Conservation (phyloP, 345 rosid genomes). For the Alliaria petiolata region DNA sequence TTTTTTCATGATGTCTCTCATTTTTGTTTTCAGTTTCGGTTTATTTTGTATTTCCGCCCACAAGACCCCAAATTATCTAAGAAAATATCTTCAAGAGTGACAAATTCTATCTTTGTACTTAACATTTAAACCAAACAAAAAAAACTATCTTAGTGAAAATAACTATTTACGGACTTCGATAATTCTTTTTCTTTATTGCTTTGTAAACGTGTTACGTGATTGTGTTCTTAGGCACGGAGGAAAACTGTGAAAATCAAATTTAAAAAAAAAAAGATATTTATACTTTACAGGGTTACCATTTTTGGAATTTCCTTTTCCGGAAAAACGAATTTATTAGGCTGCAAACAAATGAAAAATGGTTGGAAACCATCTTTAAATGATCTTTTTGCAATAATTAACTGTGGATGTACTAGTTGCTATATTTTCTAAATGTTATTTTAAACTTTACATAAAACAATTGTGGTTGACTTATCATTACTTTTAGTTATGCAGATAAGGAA, state of each 20-base stretch:
- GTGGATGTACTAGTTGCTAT: background rate
- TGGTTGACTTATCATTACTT: background rate
- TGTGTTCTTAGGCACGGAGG: background rate
- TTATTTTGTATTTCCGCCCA: conserved; percentile 10
- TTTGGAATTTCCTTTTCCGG: background rate
- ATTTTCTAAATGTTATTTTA: background rate
- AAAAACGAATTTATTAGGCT: background rate
- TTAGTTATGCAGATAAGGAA: background rate
- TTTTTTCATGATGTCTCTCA: too few species aligned
- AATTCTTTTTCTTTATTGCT: background rate
- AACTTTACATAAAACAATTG: background rate
- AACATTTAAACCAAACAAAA: too few species aligned
- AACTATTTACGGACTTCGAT: background rate
- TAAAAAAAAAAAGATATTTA: too few species aligned
- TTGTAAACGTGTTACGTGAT: background rate
- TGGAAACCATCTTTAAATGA: background rate
- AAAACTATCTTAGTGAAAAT: too few species aligned
- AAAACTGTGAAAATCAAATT: background rate
- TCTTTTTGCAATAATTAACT: background rate
- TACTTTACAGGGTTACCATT: background rate
- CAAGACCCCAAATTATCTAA: conserved; percentile 8
- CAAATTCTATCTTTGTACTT: background rate
- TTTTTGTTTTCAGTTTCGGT: too few species aligned
- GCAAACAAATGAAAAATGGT: background rate
- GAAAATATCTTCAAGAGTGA: conserved; percentile 20